These are phyloP conservation scores for Amaranthus hypochondriacus DNA, from an alignment of 148 eudicot species.

Conservation along the genomic window DNA sequence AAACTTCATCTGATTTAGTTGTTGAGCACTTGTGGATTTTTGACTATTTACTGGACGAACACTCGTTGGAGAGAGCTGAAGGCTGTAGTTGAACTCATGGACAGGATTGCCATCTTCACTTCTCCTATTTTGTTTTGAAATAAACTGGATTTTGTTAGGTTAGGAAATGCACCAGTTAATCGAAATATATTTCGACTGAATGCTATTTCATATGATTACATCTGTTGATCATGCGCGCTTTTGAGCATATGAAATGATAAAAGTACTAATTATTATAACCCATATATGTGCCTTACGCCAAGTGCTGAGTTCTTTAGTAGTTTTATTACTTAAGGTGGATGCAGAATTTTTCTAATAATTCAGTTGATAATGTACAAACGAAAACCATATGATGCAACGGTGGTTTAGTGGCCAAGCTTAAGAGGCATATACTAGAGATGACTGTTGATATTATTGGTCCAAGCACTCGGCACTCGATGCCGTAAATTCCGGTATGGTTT, in stretches of 20 bases:
- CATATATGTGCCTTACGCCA: background rate
- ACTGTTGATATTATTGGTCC: no score
- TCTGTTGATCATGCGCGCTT: constrained; percentile 8
- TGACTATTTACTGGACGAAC: constrained; percentile 15
- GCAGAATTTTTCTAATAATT: no score
- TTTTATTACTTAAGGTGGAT: no score
- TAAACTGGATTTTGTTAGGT: constrained; percentile 17
- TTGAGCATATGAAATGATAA: constrained; percentile 6
- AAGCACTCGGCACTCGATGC: no score
- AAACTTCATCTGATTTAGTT: constrained; percentile 57
- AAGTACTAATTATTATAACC: constrained; percentile 12
- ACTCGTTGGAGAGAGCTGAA: constrained; percentile 15
- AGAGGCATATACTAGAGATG: no score
- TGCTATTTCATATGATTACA: constrained; percentile 14
- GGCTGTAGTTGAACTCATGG: constrained; percentile 9
- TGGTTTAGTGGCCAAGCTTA: no score
- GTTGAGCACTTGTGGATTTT: background rate
- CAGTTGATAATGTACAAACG: no score
- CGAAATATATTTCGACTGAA: constrained; percentile 13
- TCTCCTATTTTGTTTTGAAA: constrained; percentile 18
- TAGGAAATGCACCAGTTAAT: constrained; percentile 3
- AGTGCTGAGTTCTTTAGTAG: no score
- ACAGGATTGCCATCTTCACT: background rate
- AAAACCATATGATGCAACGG: no score
- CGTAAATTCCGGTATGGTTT: no score